phyloP scores from a whole-genome alignment of 768 basidiomycete genomes.

The Agrocybe chaxingu region DNA sequence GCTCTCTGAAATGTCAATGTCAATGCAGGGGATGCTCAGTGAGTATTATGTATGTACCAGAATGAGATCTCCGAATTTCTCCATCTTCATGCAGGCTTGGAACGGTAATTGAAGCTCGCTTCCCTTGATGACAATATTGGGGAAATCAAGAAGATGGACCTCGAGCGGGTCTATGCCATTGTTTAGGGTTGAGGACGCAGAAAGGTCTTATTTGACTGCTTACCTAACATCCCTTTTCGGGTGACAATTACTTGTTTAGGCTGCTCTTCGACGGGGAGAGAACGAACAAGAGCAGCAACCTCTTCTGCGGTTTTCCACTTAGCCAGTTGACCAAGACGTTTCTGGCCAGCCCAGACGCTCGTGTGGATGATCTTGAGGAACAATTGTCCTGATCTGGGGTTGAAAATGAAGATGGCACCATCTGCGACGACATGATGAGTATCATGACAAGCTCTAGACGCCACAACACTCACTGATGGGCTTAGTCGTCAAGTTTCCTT shows the following conservation, averaged over 20 bases:
- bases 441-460: not conserved
- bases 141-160: slow-evolving; percentile 99
- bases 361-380: slow-evolving; percentile 99
- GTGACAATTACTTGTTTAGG: slow-evolving; percentile 99
- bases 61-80: slow-evolving; percentile 99
- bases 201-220: slow-evolving; percentile 17
- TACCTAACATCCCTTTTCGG: slow-evolving; percentile 98
- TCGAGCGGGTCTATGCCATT: slow-evolving; percentile 74
- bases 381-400: slow-evolving; percentile 95
- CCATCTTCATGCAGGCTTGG: slow-evolving; percentile 99
- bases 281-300: slow-evolving; percentile 96
- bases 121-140: slow-evolving; percentile 99
- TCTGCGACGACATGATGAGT: slow-evolving; percentile 38
- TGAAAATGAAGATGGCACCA: slow-evolving; percentile 98
- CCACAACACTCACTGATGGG: slow-evolving; percentile 72
- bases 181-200: not conserved
- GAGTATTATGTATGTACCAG: slow-evolving; percentile 39
- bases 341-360: slow-evolving; percentile 99
- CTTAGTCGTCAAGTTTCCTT: slow-evolving; percentile 99
- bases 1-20: slow-evolving; percentile 56
- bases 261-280: slow-evolving; percentile 99
- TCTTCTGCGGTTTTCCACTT: slow-evolving; percentile 99
- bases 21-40: slow-evolving; percentile 4
- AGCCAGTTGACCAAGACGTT: slow-evolving; percentile 97
- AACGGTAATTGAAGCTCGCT: slow-evolving; percentile 97